phyloP scores from a whole-genome alignment of 257 asterid genomes.

The Solanum acaule region DNA sequence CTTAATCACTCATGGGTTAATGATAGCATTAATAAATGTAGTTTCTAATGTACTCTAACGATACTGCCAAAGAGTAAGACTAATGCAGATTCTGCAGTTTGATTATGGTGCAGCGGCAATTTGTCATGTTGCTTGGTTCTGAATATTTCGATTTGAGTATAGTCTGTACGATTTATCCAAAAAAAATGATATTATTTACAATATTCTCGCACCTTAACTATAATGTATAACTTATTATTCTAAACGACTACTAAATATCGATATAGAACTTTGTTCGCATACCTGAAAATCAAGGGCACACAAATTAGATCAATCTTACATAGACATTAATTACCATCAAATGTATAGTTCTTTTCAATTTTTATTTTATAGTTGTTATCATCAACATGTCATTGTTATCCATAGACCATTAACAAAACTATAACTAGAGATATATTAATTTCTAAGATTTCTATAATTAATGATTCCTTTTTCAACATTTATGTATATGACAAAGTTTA shows the following conservation, averaged over 20 bases:
- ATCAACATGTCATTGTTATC: not conserved
- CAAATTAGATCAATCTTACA: not conserved
- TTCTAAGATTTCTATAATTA: not conserved
- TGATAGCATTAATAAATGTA: not conserved
- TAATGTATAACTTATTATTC: not conserved
- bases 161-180: not conserved
- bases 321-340: not conserved
- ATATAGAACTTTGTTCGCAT: not conserved
- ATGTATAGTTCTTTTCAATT: not conserved
- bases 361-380: not conserved
- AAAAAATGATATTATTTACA: not conserved
- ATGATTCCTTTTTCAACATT: not conserved
- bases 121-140: not conserved
- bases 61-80: not conserved
- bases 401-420: not conserved
- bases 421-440: not conserved
- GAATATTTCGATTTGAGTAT: not conserved
- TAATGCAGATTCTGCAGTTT: not conserved
- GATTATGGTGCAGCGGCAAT: constrained; percentile 16
- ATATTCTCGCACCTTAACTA: not conserved
- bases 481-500: not conserved
- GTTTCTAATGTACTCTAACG: not conserved
- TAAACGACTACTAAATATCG: not conserved
- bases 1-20: not conserved
- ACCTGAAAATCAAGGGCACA: not conserved